These are phyloP conservation scores for Halteria grandinella DNA, from an alignment of 73 alveolate genomes.

Conservation along the genomic window DNA sequence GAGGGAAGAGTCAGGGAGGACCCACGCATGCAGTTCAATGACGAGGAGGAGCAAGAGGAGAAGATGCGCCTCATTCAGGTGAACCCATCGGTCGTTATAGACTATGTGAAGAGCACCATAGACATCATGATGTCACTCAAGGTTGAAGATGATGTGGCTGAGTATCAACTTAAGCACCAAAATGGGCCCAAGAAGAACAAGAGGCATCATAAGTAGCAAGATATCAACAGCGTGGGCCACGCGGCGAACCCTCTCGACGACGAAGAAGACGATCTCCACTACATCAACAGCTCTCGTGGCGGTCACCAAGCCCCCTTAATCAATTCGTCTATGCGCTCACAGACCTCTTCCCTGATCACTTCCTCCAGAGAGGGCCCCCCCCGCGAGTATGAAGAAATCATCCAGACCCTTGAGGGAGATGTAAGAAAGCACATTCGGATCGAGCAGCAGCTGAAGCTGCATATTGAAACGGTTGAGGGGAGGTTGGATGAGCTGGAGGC, in stretches of 20 bases:
- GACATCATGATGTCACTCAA: slow-evolving; percentile 37
- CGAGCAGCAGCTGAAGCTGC: slow-evolving; percentile 58
- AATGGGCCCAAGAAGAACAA: too few relatives aligned
- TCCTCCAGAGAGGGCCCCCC: too few relatives aligned
- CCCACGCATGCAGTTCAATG: too few relatives aligned
- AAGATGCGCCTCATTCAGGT: slow-evolving; percentile 9
- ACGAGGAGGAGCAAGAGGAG: slow-evolving; percentile 43
- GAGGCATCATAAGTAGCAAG: too few relatives aligned
- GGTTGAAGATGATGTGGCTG: slow-evolving; percentile 8
- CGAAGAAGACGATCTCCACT: too few relatives aligned
- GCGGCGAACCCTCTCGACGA: too few relatives aligned
- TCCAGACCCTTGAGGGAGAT: slow-evolving; percentile 45
- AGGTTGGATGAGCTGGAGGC: slow-evolving; percentile 24
- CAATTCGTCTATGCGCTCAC: too few relatives aligned
- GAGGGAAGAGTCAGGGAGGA: too few relatives aligned
- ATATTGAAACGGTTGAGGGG: slow-evolving; percentile 33
- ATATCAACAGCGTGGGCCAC: too few relatives aligned
- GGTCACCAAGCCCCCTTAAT: slow-evolving; percentile 33
- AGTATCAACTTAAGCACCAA: background rate
- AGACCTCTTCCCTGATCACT: too few relatives aligned
- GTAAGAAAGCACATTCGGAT: slow-evolving; percentile 34
- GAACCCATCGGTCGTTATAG: slow-evolving; percentile 13
- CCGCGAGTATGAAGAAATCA: slow-evolving; percentile 55
- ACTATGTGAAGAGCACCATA: slow-evolving; percentile 38
- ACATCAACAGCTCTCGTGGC: slow-evolving; percentile 28